phyloP scores from a whole-genome alignment of 805 yeast genomes.

The Candida fluviatilis region DNA sequence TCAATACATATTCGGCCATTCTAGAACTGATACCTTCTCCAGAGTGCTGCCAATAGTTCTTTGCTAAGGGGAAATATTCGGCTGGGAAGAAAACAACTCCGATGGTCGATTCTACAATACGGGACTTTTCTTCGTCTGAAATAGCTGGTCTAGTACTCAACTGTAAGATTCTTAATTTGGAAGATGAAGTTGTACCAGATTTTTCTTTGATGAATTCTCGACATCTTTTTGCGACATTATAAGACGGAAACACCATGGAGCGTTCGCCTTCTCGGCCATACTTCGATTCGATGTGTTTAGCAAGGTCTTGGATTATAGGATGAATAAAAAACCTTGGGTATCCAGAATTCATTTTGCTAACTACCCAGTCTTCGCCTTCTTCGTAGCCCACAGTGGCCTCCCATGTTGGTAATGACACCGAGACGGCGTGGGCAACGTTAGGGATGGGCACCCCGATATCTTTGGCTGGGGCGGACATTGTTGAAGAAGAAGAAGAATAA shows the following conservation, averaged over 20 bases:
- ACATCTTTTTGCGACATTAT: constrained; percentile 77
- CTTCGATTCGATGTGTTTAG: constrained; percentile 50
- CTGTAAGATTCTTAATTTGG: constrained; percentile 57
- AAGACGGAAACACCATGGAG: constrained; percentile 73
- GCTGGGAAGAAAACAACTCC: constrained; percentile 77
- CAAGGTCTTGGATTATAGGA: constrained; percentile 53
- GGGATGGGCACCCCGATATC: constrained; percentile 84
- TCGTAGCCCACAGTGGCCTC: constrained; percentile 88
- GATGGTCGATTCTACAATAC: constrained; percentile 61
- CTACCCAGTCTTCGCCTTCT: constrained; percentile 82
- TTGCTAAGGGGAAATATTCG: constrained; percentile 58
- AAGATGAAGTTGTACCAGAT: constrained; percentile 11
- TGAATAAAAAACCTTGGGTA: constrained; percentile 85
- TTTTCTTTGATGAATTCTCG: constrained; percentile 65
- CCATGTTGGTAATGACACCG: constrained; percentile 96
- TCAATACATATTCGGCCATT: constrained; percentile 76
- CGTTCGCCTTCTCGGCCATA: constrained; percentile 80
- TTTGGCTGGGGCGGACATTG: constrained; percentile 27
- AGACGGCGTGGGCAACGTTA: constrained; percentile 87
- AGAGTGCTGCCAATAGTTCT: constrained; percentile 93
- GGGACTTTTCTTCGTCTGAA: constrained; percentile 53
- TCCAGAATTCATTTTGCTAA: constrained; percentile 73
- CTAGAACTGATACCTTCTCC: constrained; percentile 97
- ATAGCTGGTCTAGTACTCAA: constrained; percentile 67
- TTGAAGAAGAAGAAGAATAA: not conserved